A percentile compares a stretch with the other conserved stretches of the same genome.
These are phyloP conservation scores for Apophysomyces sp. DNA, from an alignment of 371 early-diverging fungal species.

Conservation along the genomic window DNA sequence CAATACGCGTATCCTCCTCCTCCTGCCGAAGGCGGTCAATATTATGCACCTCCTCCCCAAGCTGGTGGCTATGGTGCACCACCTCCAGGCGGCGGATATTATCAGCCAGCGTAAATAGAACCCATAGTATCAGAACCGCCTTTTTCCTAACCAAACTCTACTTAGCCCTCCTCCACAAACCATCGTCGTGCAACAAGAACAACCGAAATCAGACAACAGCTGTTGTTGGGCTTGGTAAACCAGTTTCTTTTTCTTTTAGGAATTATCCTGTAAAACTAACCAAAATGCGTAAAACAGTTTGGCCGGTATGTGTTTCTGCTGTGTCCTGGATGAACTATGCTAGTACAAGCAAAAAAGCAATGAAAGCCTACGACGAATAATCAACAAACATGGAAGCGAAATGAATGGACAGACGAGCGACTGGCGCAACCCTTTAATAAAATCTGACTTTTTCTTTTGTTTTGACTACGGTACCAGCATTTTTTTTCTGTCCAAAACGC, in stretches of 20 bases:
- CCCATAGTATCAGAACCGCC: background rate
- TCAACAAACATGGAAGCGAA: background rate
- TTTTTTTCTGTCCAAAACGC: too few species aligned
- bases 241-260: background rate
- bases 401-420: background rate
- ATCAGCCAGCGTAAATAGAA: background rate
- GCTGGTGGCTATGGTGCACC: background rate
- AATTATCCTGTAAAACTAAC: background rate
- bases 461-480: too few species aligned
- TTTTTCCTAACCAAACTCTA: background rate
- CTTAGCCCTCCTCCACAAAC: background rate
- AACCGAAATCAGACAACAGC: background rate
- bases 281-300: background rate
- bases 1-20: background rate
- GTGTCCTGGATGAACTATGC: slow-evolving; percentile 1
- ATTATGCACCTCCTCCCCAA: background rate
- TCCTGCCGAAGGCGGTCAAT: background rate
- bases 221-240: background rate
- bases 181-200: background rate
- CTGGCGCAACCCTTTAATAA: background rate
- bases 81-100: background rate
- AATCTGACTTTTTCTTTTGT: background rate
- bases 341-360: background rate
- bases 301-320: slow-evolving; percentile 3
- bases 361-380: background rate